phyloP scores from a whole-genome alignment of 257 asterid genomes.

The Echium plantagineum region DNA sequence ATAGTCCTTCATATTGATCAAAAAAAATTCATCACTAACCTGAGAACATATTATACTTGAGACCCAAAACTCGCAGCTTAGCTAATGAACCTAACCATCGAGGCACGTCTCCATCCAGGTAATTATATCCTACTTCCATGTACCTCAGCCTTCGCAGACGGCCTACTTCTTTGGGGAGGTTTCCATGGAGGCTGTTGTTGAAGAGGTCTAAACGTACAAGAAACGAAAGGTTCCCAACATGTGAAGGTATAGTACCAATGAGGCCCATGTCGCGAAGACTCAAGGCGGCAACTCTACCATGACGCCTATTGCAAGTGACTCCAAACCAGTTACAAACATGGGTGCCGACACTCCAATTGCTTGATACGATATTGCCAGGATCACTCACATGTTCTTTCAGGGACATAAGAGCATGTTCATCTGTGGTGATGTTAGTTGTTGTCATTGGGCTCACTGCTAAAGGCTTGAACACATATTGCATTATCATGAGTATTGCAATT shows the following conservation, averaged over 20 bases:
- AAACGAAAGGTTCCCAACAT: too few species aligned
- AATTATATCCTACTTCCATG: constrained; percentile 14
- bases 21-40: too few species aligned
- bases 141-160: constrained; percentile 12
- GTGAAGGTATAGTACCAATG: too few species aligned
- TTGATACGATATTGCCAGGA: constrained; percentile 6
- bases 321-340: constrained; percentile 25
- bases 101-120: constrained; percentile 18
- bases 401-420: constrained; percentile 21
- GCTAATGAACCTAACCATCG: constrained; percentile 10
- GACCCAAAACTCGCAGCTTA: constrained; percentile 15
- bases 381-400: constrained; percentile 11
- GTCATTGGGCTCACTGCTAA: too few species aligned
- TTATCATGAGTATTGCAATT: too few species aligned
- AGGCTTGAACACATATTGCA: too few species aligned
- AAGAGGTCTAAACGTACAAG: too few species aligned
- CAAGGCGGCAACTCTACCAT: too few species aligned
- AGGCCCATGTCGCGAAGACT: too few species aligned
- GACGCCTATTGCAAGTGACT: too few species aligned
- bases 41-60: constrained; percentile 5
- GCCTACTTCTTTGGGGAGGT: constrained; percentile 13
- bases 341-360: constrained; percentile 18
- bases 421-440: constrained; percentile 17
- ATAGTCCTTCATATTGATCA: too few species aligned
- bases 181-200: constrained; percentile 17